phyloP scores from a whole-genome alignment of 2,329 filamentous ascomycete species.

The Sclerotinia glacialis region DNA sequence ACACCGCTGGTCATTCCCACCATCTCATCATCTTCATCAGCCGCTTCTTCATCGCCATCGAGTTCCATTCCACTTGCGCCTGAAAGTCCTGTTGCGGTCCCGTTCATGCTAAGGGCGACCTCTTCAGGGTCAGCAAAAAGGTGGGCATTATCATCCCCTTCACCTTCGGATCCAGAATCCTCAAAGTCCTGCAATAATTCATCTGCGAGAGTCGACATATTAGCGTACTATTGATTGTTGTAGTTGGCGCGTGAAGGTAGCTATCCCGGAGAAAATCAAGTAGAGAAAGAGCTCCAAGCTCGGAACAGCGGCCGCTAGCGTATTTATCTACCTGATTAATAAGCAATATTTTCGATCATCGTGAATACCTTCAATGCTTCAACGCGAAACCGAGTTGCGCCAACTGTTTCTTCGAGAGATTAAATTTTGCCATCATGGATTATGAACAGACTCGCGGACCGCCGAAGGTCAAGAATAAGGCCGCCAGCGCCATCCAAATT shows the following conservation, averaged over 20 bases:
- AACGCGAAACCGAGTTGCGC: constrained; percentile 16
- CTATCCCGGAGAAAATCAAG: constrained; percentile 9
- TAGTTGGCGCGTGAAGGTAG: constrained; percentile 8
- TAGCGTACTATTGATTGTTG: constrained; percentile 23
- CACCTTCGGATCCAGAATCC: constrained; percentile 75
- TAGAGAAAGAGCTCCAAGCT: constrained; percentile 3
- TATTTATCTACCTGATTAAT: background rate
- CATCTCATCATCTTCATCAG: constrained; percentile 60
- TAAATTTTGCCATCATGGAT: constrained; percentile 64
- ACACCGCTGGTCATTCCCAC: constrained; percentile 44
- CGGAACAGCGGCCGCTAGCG: constrained; percentile 28
- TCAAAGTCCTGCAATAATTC: constrained; percentile 91
- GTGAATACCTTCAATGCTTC: constrained; percentile 11
- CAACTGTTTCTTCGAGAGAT: constrained; percentile 14
- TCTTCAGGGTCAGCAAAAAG: constrained; percentile 46
- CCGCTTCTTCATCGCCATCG: constrained; percentile 59
- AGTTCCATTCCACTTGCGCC: constrained; percentile 53
- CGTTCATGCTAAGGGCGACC: constrained; percentile 41
- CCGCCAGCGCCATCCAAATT: constrained; percentile 84
- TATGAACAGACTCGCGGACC: constrained; percentile 66
- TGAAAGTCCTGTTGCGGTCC: constrained; percentile 32
- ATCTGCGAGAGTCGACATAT: constrained; percentile 87
- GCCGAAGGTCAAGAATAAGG: constrained; percentile 98
- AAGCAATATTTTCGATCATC: constrained; percentile 6
- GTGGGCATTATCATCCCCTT: constrained; percentile 54